Conservation (phyloP, 805 yeast species). For the Candida khao-thaluensis region DNA sequence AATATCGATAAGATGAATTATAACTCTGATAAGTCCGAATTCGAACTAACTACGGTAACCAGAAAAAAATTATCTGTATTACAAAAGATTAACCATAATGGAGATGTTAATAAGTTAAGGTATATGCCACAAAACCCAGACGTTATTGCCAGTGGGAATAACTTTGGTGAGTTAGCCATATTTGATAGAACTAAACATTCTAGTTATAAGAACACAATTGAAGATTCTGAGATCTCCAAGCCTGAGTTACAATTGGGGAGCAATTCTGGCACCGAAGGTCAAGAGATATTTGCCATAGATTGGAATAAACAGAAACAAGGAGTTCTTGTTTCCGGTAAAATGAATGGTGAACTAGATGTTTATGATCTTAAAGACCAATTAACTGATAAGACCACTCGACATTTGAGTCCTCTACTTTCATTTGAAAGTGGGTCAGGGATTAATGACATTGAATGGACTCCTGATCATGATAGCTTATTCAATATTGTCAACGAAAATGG, state of each 20-base stretch:
- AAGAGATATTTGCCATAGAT: constrained; percentile 66
- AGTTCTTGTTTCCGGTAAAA: constrained; percentile 54
- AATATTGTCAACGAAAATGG: constrained; percentile 69
- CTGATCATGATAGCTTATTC: constrained; percentile 58
- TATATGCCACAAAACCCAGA: constrained; percentile 88
- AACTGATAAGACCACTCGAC: constrained; percentile 17
- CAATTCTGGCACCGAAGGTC: constrained; percentile 25
- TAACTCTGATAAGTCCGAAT: constrained; percentile 40
- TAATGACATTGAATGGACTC: constrained; percentile 73
- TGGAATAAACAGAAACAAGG: constrained; percentile 75
- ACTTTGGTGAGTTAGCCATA: constrained; percentile 61
- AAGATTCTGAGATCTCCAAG: constrained; percentile 29
- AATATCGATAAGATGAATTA: constrained; percentile 36
- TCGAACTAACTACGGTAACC: constrained; percentile 31
- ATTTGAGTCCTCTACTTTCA: not conserved
- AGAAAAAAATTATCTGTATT: constrained; percentile 30
- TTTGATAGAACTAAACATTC: constrained; percentile 83
- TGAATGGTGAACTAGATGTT: constrained; percentile 60
- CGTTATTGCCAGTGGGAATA: constrained; percentile 67
- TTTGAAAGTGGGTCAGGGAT: constrained; percentile 40
- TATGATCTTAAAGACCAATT: constrained; percentile 62
- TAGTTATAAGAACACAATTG: constrained; percentile 27
- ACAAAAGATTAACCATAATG: constrained; percentile 65
- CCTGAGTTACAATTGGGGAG: constrained; percentile 53
- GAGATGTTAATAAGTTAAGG: constrained; percentile 71